Base-by-base conservation (phyloP, 139 green algal genomes). In the Pycnococcus provasolii region DNA sequence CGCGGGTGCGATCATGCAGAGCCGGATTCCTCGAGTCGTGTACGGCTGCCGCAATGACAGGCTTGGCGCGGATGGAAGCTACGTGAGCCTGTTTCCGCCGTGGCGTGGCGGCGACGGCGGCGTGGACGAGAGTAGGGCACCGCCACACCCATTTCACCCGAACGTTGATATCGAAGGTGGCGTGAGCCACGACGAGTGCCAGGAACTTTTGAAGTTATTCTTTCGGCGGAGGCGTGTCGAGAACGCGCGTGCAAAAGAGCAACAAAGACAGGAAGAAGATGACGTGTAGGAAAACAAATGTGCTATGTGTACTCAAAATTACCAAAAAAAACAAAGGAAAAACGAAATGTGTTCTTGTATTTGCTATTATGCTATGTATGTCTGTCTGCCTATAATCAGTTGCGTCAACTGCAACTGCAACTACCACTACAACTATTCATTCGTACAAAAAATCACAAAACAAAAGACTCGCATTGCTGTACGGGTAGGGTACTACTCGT, bases 41-140 rank as follows among this genome's bases (percentile, higher is more conserved):
- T 97, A 92, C 69, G 91, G 89, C 9, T 86, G 90, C 0, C 70
- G 54, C 44, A 95, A 94, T 72, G 66, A 77, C 7, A 69, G 86
- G 8, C 54, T 95, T 7, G 91, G 91, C 41, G 80, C 75, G 8
- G 46, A 96, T 64, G 91, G 91, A 60, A 90, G 84, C 74, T 97
- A 91, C 90, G 71, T 94, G 15, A 43, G 66, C 2, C 63, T 94
- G 66, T 73, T 92, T 39, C 1, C 51, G 2, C 15, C 39, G 9
- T 55, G 50, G 50, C 11, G 50, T 13, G 45, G 61, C 3, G 45
- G 45, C 61, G 61, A 40, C 45, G 60, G 39, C 60, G 62, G 45
- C 3, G 45, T 45, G 62, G 15, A 40, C 2, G 62, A 60, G 4
- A 44, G 43, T 7, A 11, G 55, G 11, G 39, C 37, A 4, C 51